A percentile compares a stretch with the other conserved stretches of the same genome.
Evolutionary conservation across 2,329 filamentous ascomycete species (phyloP).

Genomic region (Xylaria sp.): DNA sequence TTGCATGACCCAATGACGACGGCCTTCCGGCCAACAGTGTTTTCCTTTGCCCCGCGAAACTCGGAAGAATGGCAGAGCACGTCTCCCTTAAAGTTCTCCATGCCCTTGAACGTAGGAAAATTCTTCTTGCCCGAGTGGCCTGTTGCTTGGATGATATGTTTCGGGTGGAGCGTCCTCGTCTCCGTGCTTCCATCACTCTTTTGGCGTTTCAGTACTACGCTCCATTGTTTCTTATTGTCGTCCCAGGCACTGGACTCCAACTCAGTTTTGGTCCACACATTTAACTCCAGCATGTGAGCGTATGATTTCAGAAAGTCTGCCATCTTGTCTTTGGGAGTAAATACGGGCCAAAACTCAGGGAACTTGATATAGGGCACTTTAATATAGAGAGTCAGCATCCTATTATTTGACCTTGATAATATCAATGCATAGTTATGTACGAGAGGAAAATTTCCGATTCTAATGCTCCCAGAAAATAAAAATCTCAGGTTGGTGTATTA

Average conservation of each 20-base stretch:
- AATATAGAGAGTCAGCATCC: slow-evolving; percentile 2
- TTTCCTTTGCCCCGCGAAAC: slow-evolving; percentile 56
- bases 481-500: background rate
- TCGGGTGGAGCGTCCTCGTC: slow-evolving; percentile 66
- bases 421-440: background rate
- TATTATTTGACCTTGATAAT: background rate
- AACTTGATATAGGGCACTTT: slow-evolving; percentile 69
- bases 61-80: slow-evolving; percentile 65
- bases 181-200: slow-evolving; percentile 49
- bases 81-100: slow-evolving; percentile 62
- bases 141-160: slow-evolving; percentile 73
- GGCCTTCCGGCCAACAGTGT: slow-evolving; percentile 58
- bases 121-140: slow-evolving; percentile 75
- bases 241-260: slow-evolving; percentile 60
- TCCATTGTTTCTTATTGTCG: slow-evolving; percentile 63
- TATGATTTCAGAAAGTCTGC: slow-evolving; percentile 73
- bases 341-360: slow-evolving; percentile 70
- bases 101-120: slow-evolving; percentile 66
- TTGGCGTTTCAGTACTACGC: slow-evolving; percentile 51
- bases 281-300: slow-evolving; percentile 69
- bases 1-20: slow-evolving; percentile 69
- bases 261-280: slow-evolving; percentile 68
- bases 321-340: slow-evolving; percentile 74
- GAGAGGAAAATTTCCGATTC: background rate
- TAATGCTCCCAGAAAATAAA: background rate